phyloP scores from a whole-genome alignment of 208 protist genomes.

The Trypanosoma conorhini region DNA sequence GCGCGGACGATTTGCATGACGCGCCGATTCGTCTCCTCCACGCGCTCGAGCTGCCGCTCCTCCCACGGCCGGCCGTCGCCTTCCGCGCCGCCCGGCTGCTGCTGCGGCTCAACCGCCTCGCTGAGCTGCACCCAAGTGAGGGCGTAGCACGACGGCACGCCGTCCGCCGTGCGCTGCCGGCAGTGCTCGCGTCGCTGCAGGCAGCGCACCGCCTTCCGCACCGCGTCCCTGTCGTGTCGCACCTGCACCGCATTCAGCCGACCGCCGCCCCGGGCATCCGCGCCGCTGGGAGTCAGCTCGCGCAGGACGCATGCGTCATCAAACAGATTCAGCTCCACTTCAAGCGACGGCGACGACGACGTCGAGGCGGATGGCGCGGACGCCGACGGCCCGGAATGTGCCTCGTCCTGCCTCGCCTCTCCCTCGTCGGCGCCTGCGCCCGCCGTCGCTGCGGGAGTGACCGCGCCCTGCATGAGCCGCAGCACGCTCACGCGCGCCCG shows the following conservation, averaged over 20 bases:
- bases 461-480: conserved; percentile 41
- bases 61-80: conserved; percentile 20
- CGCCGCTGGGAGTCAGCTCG: conserved; percentile 24
- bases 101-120: conserved; percentile 35
- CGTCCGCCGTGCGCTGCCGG: background rate
- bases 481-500: conserved; percentile 61
- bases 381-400: background rate
- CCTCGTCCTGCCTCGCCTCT: background rate
- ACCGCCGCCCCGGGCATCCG: background rate
- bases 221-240: conserved; percentile 73
- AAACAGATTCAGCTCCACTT: conserved; percentile 54
- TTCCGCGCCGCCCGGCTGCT: conserved; percentile 2
- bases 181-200: conserved; percentile 37
- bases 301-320: conserved; percentile 53
- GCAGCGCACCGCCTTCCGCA: conserved; percentile 66
- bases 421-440: background rate
- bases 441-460: background rate
- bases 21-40: conserved; percentile 58
- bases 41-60: conserved; percentile 35
- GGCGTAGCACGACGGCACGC: conserved; percentile 30
- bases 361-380: background rate
- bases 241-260: conserved; percentile 57
- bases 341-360: background rate
- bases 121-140: conserved; percentile 74
- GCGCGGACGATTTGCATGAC: conserved; percentile 75